Conservation (phyloP, 1,139 yeast genomes). For the Debaryomyces fabryi region DNA sequence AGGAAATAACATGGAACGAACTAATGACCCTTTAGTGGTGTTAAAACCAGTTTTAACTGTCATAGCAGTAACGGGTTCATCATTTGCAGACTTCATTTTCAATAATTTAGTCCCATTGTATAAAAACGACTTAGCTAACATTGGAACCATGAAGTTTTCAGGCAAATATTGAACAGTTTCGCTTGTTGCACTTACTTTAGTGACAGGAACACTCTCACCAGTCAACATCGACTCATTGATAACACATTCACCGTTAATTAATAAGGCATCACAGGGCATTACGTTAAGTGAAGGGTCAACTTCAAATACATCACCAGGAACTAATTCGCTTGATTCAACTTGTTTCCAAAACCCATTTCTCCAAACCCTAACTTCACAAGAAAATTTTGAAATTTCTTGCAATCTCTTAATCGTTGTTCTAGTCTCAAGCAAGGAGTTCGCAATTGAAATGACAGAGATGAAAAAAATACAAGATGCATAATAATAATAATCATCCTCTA, state of each 20-base stretch:
- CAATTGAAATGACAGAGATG: conserved; percentile 78
- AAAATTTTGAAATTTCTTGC: conserved; percentile 70
- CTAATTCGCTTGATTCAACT: conserved; percentile 75
- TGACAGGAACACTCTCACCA: conserved; percentile 97
- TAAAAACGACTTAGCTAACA: conserved; percentile 71
- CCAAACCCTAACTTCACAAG: conserved; percentile 84
- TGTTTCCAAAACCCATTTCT: conserved; percentile 94
- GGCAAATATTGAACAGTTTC: conserved; percentile 61
- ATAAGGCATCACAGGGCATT: conserved; percentile 87
- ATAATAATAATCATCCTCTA: conserved; percentile 87
- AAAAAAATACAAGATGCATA: conserved; percentile 91
- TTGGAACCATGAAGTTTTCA: conserved; percentile 63
- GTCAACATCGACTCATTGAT: conserved; percentile 95
- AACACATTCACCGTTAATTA: conserved; percentile 89
- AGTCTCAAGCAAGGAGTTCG: conserved; percentile 82
- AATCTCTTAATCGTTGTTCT: conserved; percentile 72
- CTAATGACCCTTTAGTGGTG: conserved; percentile 93
- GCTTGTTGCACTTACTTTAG: conserved; percentile 69
- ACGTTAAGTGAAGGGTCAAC: conserved; percentile 76
- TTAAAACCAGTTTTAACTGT: conserved; percentile 89
- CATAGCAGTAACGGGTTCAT: conserved; percentile 82
- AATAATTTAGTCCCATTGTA: conserved; percentile 89
- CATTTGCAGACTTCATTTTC: conserved; percentile 68
- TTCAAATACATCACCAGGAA: conserved; percentile 95
- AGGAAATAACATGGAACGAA: conserved; percentile 95